Percentiles rank a stretch among this genome's conserved stretches.
Evolutionary conservation across 345 rosid genomes (phyloP).

Genomic region (Erucastrum elatum): DNA sequence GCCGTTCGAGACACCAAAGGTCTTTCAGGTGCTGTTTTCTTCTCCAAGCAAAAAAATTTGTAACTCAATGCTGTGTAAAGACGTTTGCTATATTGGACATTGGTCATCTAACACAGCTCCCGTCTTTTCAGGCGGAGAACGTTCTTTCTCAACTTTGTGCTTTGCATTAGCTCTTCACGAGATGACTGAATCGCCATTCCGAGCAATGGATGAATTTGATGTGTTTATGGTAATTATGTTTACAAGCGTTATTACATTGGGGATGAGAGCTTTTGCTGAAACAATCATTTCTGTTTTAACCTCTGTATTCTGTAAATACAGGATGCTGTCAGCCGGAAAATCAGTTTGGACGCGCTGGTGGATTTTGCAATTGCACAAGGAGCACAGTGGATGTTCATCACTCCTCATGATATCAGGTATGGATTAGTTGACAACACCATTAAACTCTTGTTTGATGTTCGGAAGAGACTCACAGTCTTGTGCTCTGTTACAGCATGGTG

Average conservation of each 20-base stretch:
- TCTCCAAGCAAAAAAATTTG: background rate
- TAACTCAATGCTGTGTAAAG: background rate
- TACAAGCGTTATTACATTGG: background rate
- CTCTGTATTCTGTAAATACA: conserved; percentile 25
- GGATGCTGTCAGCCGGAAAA: conserved; percentile 97
- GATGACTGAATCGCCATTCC: conserved; percentile 92
- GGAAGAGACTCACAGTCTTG: conserved; percentile 1
- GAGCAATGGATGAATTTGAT: conserved; percentile 99
- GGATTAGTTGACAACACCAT: conserved; percentile 1
- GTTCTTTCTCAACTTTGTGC: conserved; percentile 94
- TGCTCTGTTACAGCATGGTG: conserved; percentile 62
- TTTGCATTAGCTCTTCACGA: conserved; percentile 91
- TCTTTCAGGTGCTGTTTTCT: conserved; percentile 70
- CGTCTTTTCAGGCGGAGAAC: conserved; percentile 75
- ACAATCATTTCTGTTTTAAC: background rate
- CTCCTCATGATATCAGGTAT: conserved; percentile 97
- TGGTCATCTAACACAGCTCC: conserved; percentile 1
- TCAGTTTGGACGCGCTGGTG: conserved; percentile 82
- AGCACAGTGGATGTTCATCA: conserved; percentile 95
- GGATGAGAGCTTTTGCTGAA: conserved; percentile 5
- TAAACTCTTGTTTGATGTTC: conserved; percentile 3
- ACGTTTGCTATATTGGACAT: background rate
- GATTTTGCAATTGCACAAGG: conserved; percentile 85
- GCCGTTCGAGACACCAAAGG: conserved; percentile 86
- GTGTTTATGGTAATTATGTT: conserved; percentile 79